These are phyloP conservation scores for Rusavskia elegans DNA, from an alignment of 495 filamentous ascomycete genomes.

Conservation along the genomic window DNA sequence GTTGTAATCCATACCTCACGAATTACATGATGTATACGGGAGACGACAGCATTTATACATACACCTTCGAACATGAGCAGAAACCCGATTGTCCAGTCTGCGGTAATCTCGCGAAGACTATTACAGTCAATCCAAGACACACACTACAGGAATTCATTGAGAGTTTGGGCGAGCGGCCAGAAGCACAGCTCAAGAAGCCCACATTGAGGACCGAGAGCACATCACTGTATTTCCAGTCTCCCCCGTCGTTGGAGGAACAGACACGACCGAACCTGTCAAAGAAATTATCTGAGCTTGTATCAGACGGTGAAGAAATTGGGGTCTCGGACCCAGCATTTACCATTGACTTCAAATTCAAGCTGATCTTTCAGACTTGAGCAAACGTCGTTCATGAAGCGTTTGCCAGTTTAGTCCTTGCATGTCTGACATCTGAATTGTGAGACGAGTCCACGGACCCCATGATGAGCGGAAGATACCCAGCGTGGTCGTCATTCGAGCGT, in stretches of 20 bases:
- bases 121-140: slow-evolving; percentile 50
- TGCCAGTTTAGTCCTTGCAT: too few species aligned
- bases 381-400: too few species aligned
- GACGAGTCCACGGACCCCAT: neutral
- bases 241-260: slow-evolving; percentile 61
- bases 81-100: slow-evolving; percentile 93
- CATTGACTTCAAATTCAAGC: slow-evolving; percentile 53
- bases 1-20: slow-evolving; percentile 61
- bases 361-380: slow-evolving; percentile 26
- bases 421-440: neutral
- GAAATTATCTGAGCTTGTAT: slow-evolving; percentile 50
- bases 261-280: slow-evolving; percentile 68
- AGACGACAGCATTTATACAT: slow-evolving; percentile 88
- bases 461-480: neutral
- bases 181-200: slow-evolving; percentile 80
- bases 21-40: slow-evolving; percentile 99
- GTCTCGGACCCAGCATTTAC: slow-evolving; percentile 73
- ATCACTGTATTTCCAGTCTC: slow-evolving; percentile 80
- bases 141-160: slow-evolving; percentile 81
- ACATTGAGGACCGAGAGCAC: slow-evolving; percentile 65
- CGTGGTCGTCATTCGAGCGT: too few species aligned
- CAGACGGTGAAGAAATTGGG: slow-evolving; percentile 55
- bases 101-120: slow-evolving; percentile 58
- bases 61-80: slow-evolving; percentile 84
- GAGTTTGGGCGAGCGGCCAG: slow-evolving; percentile 62